Percentiles rank a stretch among this genome's conserved stretches.
These are phyloP conservation scores for Xylaria sp. DNA, from an alignment of 2,329 filamentous ascomycete species.

Conservation along the genomic window DNA sequence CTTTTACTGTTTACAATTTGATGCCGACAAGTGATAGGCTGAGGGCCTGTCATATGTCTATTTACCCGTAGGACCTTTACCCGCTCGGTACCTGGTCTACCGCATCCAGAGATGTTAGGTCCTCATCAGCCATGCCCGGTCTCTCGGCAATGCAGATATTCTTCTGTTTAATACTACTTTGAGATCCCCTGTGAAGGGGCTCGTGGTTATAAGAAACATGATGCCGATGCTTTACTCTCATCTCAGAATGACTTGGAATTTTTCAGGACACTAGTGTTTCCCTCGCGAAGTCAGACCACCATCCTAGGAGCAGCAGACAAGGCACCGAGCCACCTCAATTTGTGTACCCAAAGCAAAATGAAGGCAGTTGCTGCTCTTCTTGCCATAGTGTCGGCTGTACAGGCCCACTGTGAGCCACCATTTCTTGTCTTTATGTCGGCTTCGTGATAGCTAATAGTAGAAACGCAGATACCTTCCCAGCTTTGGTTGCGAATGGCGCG, in stretches of 20 bases:
- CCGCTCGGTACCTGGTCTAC: slow-evolving; percentile 24
- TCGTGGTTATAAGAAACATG: slow-evolving; percentile 8
- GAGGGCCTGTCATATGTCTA: neutral
- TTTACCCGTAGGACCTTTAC: slow-evolving; percentile 24
- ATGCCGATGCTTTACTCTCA: neutral
- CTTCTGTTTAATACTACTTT: slow-evolving; percentile 5
- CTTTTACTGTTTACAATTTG: slow-evolving; percentile 12
- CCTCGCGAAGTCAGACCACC: neutral
- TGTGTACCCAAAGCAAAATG: slow-evolving; percentile 26
- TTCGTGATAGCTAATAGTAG: slow-evolving; percentile 7
- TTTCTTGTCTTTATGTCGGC: neutral
- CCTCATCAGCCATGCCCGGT: slow-evolving; percentile 15
- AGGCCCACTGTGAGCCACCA: slow-evolving; percentile 43
- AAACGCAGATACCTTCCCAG: slow-evolving; percentile 45
- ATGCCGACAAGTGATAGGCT: slow-evolving; percentile 8
- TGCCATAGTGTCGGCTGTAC: slow-evolving; percentile 33
- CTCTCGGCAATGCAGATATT: slow-evolving; percentile 5
- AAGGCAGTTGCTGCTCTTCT: slow-evolving; percentile 31
- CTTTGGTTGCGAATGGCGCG: slow-evolving; percentile 38
- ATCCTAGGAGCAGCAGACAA: too few relatives aligned
- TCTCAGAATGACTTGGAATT: slow-evolving; percentile 2
- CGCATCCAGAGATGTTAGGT: slow-evolving; percentile 19
- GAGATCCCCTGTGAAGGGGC: slow-evolving; percentile 1
- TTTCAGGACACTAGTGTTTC: neutral
- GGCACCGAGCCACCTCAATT: too few relatives aligned